phyloP scores from a whole-genome alignment of 2,329 filamentous ascomycete genomes.

The Cladophialophora yegresii region DNA sequence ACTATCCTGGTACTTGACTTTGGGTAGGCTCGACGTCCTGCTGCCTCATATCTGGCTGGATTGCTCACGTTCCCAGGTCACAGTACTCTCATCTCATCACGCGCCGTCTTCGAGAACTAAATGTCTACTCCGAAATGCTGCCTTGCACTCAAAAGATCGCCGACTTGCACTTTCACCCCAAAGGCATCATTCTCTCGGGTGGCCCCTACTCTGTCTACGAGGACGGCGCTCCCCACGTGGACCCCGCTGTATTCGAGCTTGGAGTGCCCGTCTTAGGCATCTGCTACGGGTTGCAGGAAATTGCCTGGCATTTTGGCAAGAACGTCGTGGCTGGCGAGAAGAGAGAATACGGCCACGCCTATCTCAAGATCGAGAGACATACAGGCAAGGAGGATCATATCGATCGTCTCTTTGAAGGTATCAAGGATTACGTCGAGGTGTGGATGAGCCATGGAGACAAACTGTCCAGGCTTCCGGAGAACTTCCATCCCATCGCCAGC shows the following conservation, averaged over 20 bases:
- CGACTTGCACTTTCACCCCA: conserved; percentile 76
- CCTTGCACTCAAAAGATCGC: conserved; percentile 80
- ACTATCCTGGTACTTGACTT: conserved; percentile 43
- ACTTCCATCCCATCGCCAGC: conserved; percentile 72
- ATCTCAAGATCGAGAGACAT: conserved; percentile 62
- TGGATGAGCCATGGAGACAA: conserved; percentile 94
- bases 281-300: conserved; percentile 68
- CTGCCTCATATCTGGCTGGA: conserved; percentile 2
- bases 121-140: conserved; percentile 84
- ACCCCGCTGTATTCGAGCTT: conserved; percentile 78
- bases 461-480: conserved; percentile 70
- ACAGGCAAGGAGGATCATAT: conserved; percentile 61
- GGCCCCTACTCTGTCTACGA: conserved; percentile 81
- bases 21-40: conserved; percentile 33
- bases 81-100: conserved; percentile 76
- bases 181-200: conserved; percentile 77
- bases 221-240: conserved; percentile 72
- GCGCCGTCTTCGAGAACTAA: conserved; percentile 72
- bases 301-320: conserved; percentile 68
- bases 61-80: conserved; percentile 44
- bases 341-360: conserved; percentile 71
- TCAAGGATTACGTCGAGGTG: conserved; percentile 70
- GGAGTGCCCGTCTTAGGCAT: conserved; percentile 63
- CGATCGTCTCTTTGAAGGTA: conserved; percentile 74
- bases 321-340: conserved; percentile 70